Percentiles rank a stretch among this genome's conserved stretches.
These are phyloP conservation scores for Litchi chinensis DNA, from an alignment of 345 rosid genomes.

Conservation along the genomic window DNA sequence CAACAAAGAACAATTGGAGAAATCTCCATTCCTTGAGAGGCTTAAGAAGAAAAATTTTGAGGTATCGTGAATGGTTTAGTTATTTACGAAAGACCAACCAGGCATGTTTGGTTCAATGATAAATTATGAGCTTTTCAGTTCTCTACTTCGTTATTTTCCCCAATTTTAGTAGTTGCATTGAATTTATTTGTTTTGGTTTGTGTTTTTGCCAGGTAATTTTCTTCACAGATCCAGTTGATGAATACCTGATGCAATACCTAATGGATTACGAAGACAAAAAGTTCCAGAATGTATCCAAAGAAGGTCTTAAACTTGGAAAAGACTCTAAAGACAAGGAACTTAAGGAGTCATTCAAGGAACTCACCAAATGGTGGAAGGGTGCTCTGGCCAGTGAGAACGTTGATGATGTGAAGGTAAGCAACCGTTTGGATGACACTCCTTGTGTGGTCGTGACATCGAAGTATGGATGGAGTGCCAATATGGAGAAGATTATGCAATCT, in stretches of 20 bases:
- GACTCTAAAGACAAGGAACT: slow-evolving; percentile 79
- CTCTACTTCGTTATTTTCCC: not conserved
- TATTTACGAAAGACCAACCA: not conserved
- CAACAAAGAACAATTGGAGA: slow-evolving; percentile 90
- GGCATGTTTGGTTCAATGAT: not conserved
- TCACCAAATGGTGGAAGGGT: slow-evolving; percentile 94
- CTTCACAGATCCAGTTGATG: slow-evolving; percentile 98
- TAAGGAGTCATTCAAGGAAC: slow-evolving; percentile 90
- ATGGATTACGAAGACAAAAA: slow-evolving; percentile 95
- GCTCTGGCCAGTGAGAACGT: slow-evolving; percentile 76
- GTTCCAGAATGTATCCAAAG: slow-evolving; percentile 96
- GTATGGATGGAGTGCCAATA: slow-evolving; percentile 96
- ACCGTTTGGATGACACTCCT: slow-evolving; percentile 87
- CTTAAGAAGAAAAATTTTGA: slow-evolving; percentile 93
- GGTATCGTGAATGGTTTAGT: slow-evolving; percentile 37
- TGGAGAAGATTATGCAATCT: slow-evolving; percentile 98
- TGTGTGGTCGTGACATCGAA: slow-evolving; percentile 95
- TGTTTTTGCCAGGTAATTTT: slow-evolving; percentile 71
- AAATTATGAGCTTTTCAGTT: not conserved
- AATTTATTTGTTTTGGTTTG: not conserved
- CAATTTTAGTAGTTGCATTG: not conserved
- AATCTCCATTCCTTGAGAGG: slow-evolving; percentile 95
- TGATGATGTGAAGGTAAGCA: slow-evolving; percentile 91
- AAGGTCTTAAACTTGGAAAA: slow-evolving; percentile 87
- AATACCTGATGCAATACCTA: slow-evolving; percentile 96